phyloP scores from a whole-genome alignment of 176 grass and related monocot genomes.

The Dendrocalamus sinicus region DNA sequence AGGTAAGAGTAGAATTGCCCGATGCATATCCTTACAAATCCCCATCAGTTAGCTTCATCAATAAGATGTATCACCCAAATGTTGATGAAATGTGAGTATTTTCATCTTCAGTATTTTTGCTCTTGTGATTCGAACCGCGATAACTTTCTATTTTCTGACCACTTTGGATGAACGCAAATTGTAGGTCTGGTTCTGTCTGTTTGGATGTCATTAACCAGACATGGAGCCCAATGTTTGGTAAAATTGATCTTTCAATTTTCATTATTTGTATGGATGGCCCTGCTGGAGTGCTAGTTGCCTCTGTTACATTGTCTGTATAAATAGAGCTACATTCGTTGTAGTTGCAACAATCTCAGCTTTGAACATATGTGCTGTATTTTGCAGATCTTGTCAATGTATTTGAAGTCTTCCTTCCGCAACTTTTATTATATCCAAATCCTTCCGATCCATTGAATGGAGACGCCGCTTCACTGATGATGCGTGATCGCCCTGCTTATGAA shows the following conservation, averaged over 20 bases:
- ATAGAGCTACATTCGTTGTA: not conserved
- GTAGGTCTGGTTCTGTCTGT: constrained; percentile 91
- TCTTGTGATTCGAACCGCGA: not conserved
- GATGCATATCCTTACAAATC: constrained; percentile 94
- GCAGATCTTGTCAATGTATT: constrained; percentile 95
- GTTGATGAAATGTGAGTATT: constrained; percentile 90
- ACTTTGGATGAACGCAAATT: constrained; percentile 9
- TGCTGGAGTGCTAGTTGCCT: not conserved
- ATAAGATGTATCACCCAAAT: constrained; percentile 96
- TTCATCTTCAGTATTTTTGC: not conserved
- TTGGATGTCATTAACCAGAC: constrained; percentile 99
- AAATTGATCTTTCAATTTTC: not conserved
- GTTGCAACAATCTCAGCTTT: constrained; percentile 10
- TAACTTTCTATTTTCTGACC: constrained; percentile 14
- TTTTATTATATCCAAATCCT: constrained; percentile 88
- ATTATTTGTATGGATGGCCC: not conserved
- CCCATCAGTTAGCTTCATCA: constrained; percentile 83
- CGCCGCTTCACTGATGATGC: constrained; percentile 92
- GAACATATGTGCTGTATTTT: not conserved
- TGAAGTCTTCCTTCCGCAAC: constrained; percentile 87
- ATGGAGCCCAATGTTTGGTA: constrained; percentile 99
- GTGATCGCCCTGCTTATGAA: constrained; percentile 85
- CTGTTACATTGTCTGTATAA: not conserved
- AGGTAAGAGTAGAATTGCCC: constrained; percentile 80
- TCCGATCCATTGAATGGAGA: constrained; percentile 95